Evolutionary conservation across 2,329 filamentous ascomycete species (phyloP).

Genomic region (Fusarium sp.): DNA sequence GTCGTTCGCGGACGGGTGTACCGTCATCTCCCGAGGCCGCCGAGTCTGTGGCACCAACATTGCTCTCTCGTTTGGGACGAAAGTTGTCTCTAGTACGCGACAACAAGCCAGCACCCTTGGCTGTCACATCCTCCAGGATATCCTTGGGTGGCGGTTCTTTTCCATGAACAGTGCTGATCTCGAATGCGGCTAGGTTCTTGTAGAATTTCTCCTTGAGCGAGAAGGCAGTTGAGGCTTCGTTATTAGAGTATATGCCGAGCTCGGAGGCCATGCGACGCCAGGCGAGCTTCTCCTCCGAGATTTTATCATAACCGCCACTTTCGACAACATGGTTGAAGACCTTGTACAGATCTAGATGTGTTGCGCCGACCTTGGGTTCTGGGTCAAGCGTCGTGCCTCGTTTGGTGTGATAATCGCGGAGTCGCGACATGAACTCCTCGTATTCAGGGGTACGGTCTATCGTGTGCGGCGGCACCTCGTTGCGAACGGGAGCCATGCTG

Average conservation of each 20-base stretch:
- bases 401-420: slow-evolving; percentile 79
- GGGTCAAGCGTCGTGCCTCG: slow-evolving; percentile 82
- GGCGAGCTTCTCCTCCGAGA: slow-evolving; percentile 84
- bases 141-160: slow-evolving; percentile 88
- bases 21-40: slow-evolving; percentile 70
- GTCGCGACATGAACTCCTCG: slow-evolving; percentile 79
- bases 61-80: slow-evolving; percentile 59
- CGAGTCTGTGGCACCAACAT: slow-evolving; percentile 65
- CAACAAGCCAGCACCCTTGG: slow-evolving; percentile 83
- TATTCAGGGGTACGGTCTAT: slow-evolving; percentile 77
- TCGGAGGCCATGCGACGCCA: slow-evolving; percentile 84
- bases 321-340: slow-evolving; percentile 81
- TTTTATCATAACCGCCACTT: slow-evolving; percentile 86
- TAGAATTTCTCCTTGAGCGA: slow-evolving; percentile 89
- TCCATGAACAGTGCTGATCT: slow-evolving; percentile 81
- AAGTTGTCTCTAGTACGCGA: slow-evolving; percentile 84
- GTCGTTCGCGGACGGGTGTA: slow-evolving; percentile 66
- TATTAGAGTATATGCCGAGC: slow-evolving; percentile 78
- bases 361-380: slow-evolving; percentile 82
- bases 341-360: slow-evolving; percentile 79
- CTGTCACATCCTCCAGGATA: slow-evolving; percentile 87
- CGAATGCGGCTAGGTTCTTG: slow-evolving; percentile 87
- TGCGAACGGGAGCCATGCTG: slow-evolving; percentile 51
- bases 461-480: slow-evolving; percentile 54
- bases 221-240: slow-evolving; percentile 86